Percentiles rank a stretch among this genome's conserved stretches.
phyloP scores from a whole-genome alignment of 306 rosid genomes.

The Arachis stenosperma region DNA sequence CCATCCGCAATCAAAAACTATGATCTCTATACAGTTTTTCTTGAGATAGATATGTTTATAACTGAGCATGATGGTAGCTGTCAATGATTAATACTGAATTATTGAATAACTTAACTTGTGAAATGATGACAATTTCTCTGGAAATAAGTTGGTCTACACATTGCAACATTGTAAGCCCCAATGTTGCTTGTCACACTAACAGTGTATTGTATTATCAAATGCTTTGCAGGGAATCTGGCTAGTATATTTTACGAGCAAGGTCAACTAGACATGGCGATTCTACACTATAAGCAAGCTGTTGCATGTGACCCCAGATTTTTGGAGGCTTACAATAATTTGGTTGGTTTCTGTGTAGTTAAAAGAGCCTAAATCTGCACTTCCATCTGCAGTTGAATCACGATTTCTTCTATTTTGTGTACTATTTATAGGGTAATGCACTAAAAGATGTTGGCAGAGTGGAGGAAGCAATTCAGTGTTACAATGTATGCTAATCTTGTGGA shows the following conservation, averaged over 20 bases:
- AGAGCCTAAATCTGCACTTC: not conserved
- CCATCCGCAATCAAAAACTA: too few species aligned
- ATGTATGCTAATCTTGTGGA: slow-evolving; percentile 54
- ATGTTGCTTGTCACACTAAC: not conserved
- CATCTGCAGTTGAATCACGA: slow-evolving; percentile 1
- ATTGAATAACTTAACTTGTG: not conserved
- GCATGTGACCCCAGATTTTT: slow-evolving; percentile 87
- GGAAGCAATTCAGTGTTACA: slow-evolving; percentile 94
- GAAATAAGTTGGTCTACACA: slow-evolving; percentile 6
- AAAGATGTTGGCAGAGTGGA: slow-evolving; percentile 94
- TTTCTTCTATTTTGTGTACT: slow-evolving; percentile 6
- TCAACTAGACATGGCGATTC: slow-evolving; percentile 89
- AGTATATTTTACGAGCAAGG: slow-evolving; percentile 92
- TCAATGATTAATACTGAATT: not conserved
- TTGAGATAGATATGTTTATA: not conserved
- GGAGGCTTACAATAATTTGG: slow-evolving; percentile 99
- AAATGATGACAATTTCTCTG: not conserved
- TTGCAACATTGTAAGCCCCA: not conserved
- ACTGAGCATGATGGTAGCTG: not conserved
- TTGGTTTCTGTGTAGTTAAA: slow-evolving; percentile 45
- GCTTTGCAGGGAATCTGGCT: slow-evolving; percentile 84
- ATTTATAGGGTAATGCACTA: slow-evolving; percentile 84
- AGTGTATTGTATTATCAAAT: slow-evolving; percentile 13
- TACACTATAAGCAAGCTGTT: slow-evolving; percentile 95
- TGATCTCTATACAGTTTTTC: not conserved